Evolutionary conservation across 768 basidiomycete species (phyloP).

Genomic region (Tricholoma flavovirens): DNA sequence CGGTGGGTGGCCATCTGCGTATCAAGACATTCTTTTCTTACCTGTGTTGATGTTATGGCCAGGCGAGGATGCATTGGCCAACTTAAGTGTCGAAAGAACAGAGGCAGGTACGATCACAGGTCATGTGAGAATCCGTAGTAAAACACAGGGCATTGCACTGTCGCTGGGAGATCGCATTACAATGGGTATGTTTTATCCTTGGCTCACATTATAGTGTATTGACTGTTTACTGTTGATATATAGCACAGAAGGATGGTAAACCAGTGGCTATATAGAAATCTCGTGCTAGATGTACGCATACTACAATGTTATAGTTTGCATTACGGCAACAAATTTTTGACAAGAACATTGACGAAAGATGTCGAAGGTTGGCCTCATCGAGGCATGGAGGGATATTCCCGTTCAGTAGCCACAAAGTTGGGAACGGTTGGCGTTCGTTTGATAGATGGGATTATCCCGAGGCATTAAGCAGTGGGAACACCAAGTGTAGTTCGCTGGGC

Average conservation of each 20-base stretch:
- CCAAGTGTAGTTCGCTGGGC: conserved; percentile 35
- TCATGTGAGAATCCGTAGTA: conserved; percentile 93
- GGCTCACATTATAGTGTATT: neutral
- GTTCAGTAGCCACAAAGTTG: neutral
- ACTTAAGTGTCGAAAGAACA: conserved; percentile 86
- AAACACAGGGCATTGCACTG: conserved; percentile 96
- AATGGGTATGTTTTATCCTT: conserved; percentile 36
- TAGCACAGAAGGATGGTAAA: conserved; percentile 39
- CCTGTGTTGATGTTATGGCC: neutral
- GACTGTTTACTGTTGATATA: neutral
- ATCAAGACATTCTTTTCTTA: neutral
- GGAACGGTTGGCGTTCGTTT: no score
- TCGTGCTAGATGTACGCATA: conserved; percentile 2
- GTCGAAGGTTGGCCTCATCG: neutral
- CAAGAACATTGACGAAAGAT: neutral
- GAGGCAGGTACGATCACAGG: conserved; percentile 80
- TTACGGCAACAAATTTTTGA: neutral
- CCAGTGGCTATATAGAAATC: conserved; percentile 27
- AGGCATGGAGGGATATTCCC: neutral
- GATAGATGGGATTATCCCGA: no score
- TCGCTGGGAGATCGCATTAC: conserved; percentile 89
- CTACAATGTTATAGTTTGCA: neutral
- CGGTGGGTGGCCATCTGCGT: conserved; percentile 45
- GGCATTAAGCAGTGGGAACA: conserved; percentile 19
- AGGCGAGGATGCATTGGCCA: conserved; percentile 97